Evolutionary conservation across 2,329 filamentous ascomycete genomes (phyloP).

Genomic region (Talaromyces sp.): DNA sequence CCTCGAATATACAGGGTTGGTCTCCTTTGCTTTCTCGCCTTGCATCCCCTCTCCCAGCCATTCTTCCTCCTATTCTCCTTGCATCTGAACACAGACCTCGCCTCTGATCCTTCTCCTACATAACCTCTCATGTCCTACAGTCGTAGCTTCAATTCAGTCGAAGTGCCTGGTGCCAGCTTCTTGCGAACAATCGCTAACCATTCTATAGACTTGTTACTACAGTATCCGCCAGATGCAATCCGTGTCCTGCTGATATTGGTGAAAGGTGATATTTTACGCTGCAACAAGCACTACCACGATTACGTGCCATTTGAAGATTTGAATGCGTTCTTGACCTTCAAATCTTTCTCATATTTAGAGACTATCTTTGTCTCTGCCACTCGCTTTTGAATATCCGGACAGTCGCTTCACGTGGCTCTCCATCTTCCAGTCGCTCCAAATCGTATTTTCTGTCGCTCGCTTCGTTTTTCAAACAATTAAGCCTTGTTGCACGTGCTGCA

Average conservation of each 20-base stretch:
- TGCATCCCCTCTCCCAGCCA: slow-evolving; percentile 18
- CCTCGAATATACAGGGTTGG: slow-evolving; percentile 15
- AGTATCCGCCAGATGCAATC: slow-evolving; percentile 8
- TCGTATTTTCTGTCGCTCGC: slow-evolving; percentile 50
- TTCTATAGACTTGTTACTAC: not conserved
- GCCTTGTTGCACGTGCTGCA: slow-evolving; percentile 45
- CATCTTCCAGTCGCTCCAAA: slow-evolving; percentile 39
- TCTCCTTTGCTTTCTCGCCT: slow-evolving; percentile 7
- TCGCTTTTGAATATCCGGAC: slow-evolving; percentile 29
- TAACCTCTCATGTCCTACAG: not conserved
- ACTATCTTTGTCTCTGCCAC: slow-evolving; percentile 44
- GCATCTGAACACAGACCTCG: not conserved
- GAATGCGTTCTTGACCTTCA: slow-evolving; percentile 38
- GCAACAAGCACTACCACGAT: slow-evolving; percentile 1
- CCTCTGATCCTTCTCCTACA: not conserved
- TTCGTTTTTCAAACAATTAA: slow-evolving; percentile 33
- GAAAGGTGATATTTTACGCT: slow-evolving; percentile 5
- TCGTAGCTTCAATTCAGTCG: not conserved
- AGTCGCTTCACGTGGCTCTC: slow-evolving; percentile 33
- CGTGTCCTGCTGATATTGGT: slow-evolving; percentile 13
- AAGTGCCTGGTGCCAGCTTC: not conserved
- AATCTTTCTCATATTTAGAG: slow-evolving; percentile 32
- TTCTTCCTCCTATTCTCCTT: slow-evolving; percentile 11
- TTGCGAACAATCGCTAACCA: not conserved
- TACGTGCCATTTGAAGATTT: slow-evolving; percentile 19